Evolutionary conservation across 2,329 filamentous ascomycete genomes (phyloP), one percentile per base, ranked within the genome.

Genomic region (Sclerotiophoma versabilis): DNA sequence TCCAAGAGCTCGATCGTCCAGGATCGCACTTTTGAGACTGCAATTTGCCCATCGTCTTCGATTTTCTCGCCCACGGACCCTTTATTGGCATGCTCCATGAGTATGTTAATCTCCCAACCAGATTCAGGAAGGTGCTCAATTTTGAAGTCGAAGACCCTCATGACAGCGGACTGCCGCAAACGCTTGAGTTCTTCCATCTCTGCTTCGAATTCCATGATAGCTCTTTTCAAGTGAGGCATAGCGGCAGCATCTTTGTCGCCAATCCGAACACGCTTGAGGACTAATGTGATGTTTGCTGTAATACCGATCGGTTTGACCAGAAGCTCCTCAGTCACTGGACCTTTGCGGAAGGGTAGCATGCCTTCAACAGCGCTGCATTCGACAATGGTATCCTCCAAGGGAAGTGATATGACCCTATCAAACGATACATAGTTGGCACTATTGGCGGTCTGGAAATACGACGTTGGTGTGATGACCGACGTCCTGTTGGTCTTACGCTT

Each of bases 1-100:
- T 97, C 92, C 22, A 99, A 83, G 15, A 99, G 81, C 66, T 96
- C 92, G 54, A 93, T 87, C n/a, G 92, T 95, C 89, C 92, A 98
- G 20, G 91, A 87, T 47, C 92, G 88, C 37, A 93, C 87, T 70
- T 88, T 93, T 59, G 85, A 84, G 45, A 90, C 84, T 34, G 89
- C 85, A 44, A 97, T 79, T 25, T 84, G 84, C 4, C 90, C 91
- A 34, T 92, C 86, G 56, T 93, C 84, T 51, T 93, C 89, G 25
- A 99, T 81, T 17, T 96, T 81, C 65, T 96, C 92, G 23, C 88
- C 85, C 12, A 99, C 78, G 0, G 93, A 91, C 0, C 92, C 92
- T 72, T 91, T 92, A 46, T 92, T 89, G 10, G 91, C 90, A 65
- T 91, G 83, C 41, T 93, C 89, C 34, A 84, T 87, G 19, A 97